A percentile compares a stretch with the other conserved stretches of the same genome.
Conservation (phyloP, 2,329 filamentous ascomycete genomes). For the Hypoxylon rubiginosum region DNA sequence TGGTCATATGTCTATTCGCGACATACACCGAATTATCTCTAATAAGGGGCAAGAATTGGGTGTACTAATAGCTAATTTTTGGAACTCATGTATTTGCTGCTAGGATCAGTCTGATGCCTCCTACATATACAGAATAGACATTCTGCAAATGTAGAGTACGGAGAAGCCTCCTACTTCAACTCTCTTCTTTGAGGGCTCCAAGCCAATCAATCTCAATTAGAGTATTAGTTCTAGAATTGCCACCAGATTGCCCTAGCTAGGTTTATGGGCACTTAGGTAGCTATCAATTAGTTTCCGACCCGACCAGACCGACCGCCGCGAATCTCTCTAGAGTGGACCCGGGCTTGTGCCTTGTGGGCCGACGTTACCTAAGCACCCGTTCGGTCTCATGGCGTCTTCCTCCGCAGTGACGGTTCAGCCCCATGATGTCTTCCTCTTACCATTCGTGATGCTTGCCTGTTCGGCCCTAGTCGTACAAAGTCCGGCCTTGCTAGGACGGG, state of each 20-base stretch:
- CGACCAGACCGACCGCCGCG: neutral
- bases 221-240: neutral
- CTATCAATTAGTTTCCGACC: neutral
- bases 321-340: neutral
- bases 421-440: neutral
- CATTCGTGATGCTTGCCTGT: conserved; percentile 4
- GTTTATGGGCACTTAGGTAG: neutral
- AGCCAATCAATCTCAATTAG: neutral
- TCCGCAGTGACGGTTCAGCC: conserved; percentile 4
- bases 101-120: neutral
- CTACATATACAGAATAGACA: too few species aligned
- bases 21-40: neutral
- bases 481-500: neutral
- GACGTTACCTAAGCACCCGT: conserved; percentile 5
- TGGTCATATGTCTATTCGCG: conserved; percentile 1
- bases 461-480: neutral
- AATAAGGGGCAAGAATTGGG: neutral
- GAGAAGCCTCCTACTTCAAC: neutral
- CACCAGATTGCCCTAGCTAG: conserved; percentile 24
- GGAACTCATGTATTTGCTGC: neutral
- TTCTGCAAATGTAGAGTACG: neutral
- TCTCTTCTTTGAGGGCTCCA: neutral
- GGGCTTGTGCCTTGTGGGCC: conserved; percentile 3
- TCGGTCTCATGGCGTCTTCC: conserved; percentile 14
- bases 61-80: neutral